Evolutionary conservation across 768 basidiomycete genomes (phyloP).

Genomic region (Russula earlei): DNA sequence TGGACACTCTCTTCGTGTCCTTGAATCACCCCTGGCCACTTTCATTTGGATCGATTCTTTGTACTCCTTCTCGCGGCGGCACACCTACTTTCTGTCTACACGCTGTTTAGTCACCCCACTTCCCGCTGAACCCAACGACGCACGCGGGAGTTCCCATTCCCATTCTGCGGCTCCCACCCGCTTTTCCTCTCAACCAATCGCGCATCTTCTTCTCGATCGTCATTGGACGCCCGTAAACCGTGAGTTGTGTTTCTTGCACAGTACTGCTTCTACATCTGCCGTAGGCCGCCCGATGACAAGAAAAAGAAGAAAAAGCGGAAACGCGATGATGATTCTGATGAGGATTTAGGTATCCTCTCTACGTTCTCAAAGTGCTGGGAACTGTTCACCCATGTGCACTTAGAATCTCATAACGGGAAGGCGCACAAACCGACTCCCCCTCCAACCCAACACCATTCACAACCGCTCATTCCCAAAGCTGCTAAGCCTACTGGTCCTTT

Average conservation of each 20-base stretch:
- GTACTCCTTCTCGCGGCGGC: neutral
- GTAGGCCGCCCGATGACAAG: constrained; percentile 44
- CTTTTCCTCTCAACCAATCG: constrained; percentile 32
- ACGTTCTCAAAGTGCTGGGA: neutral
- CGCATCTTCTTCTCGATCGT: constrained; percentile 42
- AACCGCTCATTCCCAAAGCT: constrained; percentile 41
- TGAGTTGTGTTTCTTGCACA: constrained; percentile 23
- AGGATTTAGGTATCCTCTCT: constrained; percentile 42
- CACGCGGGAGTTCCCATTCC: constrained; percentile 12
- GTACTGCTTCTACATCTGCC: constrained; percentile 8
- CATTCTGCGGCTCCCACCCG: constrained; percentile 39
- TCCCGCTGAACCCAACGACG: constrained; percentile 34
- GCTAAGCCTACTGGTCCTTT: constrained; percentile 41
- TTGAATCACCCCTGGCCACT: neutral
- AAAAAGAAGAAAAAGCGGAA: constrained; percentile 83
- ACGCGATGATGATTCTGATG: constrained; percentile 65
- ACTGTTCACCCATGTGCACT: constrained; percentile 1
- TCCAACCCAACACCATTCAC: constrained; percentile 29
- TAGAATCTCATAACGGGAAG: constrained; percentile 27
- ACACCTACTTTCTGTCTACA: no score
- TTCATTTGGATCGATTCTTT: neutral
- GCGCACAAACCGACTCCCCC: constrained; percentile 44
- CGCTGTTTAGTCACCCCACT: constrained; percentile 36
- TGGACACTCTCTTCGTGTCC: neutral
- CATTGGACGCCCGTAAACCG: constrained; percentile 56